Percentiles rank a stretch among this genome's conserved stretches.
Conservation (phyloP, 331 rosid species). For the Quercus lobata region DNA sequence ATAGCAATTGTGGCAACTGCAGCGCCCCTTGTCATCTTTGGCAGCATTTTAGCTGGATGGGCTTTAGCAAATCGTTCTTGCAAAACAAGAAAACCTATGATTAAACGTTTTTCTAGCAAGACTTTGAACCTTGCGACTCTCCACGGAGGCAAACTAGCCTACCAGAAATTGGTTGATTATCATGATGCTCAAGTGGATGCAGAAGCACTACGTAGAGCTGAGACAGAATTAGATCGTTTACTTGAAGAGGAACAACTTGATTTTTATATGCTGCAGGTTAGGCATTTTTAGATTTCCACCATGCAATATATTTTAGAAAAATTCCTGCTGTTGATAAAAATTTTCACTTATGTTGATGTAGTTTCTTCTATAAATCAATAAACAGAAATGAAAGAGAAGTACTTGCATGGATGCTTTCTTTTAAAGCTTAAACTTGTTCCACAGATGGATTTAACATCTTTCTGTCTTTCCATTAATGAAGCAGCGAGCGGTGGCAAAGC, state of each 20-base stretch:
- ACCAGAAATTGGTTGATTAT: constrained; percentile 29
- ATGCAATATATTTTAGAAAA: too few relatives aligned
- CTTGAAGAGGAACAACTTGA: constrained; percentile 23
- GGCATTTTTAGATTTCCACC: background rate
- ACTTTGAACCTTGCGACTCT: constrained; percentile 33
- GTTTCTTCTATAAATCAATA: background rate
- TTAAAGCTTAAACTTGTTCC: background rate
- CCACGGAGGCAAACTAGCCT: constrained; percentile 39
- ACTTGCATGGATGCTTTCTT: background rate
- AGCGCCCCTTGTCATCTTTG: background rate
- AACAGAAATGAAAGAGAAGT: background rate
- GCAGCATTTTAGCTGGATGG: constrained; percentile 11
- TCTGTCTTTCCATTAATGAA: background rate
- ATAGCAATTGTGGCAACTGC: constrained; percentile 15
- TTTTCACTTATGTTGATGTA: background rate
- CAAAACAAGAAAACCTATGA: background rate
- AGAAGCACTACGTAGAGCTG: background rate
- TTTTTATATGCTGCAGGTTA: constrained; percentile 50
- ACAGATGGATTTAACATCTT: background rate
- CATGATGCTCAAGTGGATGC: constrained; percentile 20
- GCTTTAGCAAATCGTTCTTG: background rate
- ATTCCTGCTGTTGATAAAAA: background rate
- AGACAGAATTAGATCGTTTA: constrained; percentile 2
- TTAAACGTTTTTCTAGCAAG: constrained; percentile 10
- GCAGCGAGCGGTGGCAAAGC: constrained; percentile 23